phyloP scores from a whole-genome alignment of 805 yeast species.

The Saturnispora galanensis region DNA sequence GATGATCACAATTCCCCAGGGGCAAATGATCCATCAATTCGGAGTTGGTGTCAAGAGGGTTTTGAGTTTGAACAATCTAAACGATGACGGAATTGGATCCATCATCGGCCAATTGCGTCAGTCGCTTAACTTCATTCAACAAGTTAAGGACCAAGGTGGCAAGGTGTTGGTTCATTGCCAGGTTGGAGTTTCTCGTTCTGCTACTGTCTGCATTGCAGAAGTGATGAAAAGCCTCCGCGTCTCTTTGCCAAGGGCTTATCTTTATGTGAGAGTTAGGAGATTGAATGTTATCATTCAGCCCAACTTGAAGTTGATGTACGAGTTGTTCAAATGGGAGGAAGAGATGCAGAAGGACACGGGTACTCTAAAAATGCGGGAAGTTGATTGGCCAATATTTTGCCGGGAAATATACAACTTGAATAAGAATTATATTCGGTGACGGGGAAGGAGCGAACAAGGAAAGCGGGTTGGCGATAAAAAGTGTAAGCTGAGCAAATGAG shows the following conservation, averaged over 20 bases:
- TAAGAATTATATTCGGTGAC: slow-evolving; percentile 42
- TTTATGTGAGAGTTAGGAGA: slow-evolving; percentile 81
- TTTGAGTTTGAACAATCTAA: slow-evolving; percentile 60
- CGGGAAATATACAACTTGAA: slow-evolving; percentile 74
- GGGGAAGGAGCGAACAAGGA: neutral
- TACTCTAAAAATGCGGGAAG: slow-evolving; percentile 39
- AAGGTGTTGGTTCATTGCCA: slow-evolving; percentile 81
- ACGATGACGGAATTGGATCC: slow-evolving; percentile 87
- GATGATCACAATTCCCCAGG: slow-evolving; percentile 16
- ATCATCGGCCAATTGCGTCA: slow-evolving; percentile 50
- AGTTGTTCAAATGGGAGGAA: slow-evolving; percentile 65
- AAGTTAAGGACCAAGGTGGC: slow-evolving; percentile 33
- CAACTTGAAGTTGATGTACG: slow-evolving; percentile 84
- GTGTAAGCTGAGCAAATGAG: no score
- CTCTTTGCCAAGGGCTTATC: slow-evolving; percentile 67
- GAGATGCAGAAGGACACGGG: slow-evolving; percentile 21
- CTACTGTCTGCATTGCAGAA: slow-evolving; percentile 92
- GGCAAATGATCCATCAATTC: slow-evolving; percentile 12
- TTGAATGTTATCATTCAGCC: slow-evolving; percentile 93
- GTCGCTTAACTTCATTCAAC: slow-evolving; percentile 59
- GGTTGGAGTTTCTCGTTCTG: slow-evolving; percentile 92
- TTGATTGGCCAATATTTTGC: slow-evolving; percentile 85
- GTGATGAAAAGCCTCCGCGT: slow-evolving; percentile 70
- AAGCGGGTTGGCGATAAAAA: neutral
- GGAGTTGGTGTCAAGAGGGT: slow-evolving; percentile 33